phyloP scores from a whole-genome alignment of 202 grass and related monocot genomes.

The Dendrocalamus latiflorus region DNA sequence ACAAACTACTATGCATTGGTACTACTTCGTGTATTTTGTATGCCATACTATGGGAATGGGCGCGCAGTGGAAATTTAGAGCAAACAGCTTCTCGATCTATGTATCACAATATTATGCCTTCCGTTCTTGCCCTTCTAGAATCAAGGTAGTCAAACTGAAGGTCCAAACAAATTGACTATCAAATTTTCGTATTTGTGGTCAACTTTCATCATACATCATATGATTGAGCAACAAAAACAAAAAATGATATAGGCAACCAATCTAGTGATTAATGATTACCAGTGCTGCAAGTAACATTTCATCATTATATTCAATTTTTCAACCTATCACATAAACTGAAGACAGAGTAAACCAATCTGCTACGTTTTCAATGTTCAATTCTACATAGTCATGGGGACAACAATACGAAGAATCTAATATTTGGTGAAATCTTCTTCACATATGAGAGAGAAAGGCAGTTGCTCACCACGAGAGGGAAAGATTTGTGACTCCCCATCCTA shows the following conservation, averaged over 20 bases:
- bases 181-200: background rate
- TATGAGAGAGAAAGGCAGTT: background rate
- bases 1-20: background rate
- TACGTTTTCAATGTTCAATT: background rate
- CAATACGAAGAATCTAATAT: background rate
- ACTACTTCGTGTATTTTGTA: background rate
- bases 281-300: background rate
- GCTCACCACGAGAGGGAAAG: conserved; percentile 77
- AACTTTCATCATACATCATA: background rate
- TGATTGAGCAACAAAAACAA: background rate
- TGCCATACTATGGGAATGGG: background rate
- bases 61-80: background rate
- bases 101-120: background rate
- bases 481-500: conserved; percentile 58
- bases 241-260: background rate
- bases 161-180: background rate
- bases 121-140: background rate
- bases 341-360: background rate
- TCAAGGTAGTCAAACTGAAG: background rate
- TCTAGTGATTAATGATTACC: background rate
- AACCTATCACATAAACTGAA: background rate
- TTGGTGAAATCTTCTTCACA: background rate
- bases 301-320: background rate
- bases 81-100: background rate
- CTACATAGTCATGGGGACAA: background rate